Evolutionary conservation across 129 eudicot genomes (phyloP), one percentile per base, ranked within the genome.

Genomic region (Centrapalus pauciflorus): DNA sequence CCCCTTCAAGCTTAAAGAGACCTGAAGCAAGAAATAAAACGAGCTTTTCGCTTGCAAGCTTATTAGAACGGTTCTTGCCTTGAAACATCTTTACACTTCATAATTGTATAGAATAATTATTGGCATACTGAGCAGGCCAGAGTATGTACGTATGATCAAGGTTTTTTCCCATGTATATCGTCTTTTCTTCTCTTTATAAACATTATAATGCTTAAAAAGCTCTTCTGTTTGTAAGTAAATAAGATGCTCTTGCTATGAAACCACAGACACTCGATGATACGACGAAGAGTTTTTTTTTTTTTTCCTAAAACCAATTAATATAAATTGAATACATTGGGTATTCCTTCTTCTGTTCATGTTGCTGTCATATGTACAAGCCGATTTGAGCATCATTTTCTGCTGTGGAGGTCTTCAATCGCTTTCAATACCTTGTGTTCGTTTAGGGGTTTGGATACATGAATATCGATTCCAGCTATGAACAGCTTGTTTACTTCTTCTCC

Each of bases 21-120:
- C 77, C 87, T 0, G 86, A 87, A 79, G 43, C 81, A 11, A 85
- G 80, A 61, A 82, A 57, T 41, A 91, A 81, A 78, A 81, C 77
- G 0, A 89, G 87, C 80, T 89, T 89, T 78, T 89, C 81, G 79
- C 72, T 89, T 55, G 96, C 95, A 27, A 74, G 88, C 66, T 71
- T 86, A 38, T 69, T 85, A 19, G 90, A 83, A 51, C 79, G 77
- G 73, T 76, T 89, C 73, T 73, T 80, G 64, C 69, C 83, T 57
- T 83, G 78, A 83, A 55, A 67, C 27, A 28, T 48, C 17, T 64
- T 12, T 7, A 55, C 34, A 49, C 41, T n/a, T 45, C n/a, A 29
- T 28, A 23, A 16, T 17, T 75, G 80, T 71, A 75, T 66, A 75
- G 73, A 74, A 75, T 64, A 79, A 63, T 61, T 14, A 21, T 34